These are phyloP conservation scores for Boletellus ananiceps DNA, from an alignment of 768 basidiomycete species.

Conservation along the genomic window DNA sequence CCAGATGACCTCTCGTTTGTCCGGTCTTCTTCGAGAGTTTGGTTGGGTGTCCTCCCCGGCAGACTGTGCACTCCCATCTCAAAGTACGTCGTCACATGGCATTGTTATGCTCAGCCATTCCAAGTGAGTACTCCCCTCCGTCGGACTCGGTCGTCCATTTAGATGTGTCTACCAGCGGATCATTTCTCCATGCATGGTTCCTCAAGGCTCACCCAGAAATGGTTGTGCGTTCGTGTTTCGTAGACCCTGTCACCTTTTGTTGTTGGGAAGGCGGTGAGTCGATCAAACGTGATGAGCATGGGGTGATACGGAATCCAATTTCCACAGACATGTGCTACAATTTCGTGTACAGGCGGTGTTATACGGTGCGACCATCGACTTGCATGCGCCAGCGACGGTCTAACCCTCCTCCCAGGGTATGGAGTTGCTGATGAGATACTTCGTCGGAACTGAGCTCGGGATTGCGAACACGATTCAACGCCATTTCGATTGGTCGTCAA, in stretches of 20 bases:
- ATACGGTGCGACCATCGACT: constrained; percentile 41
- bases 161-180: constrained; percentile 46
- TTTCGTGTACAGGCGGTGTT: constrained; percentile 73
- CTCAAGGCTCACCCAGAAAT: constrained; percentile 72
- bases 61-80: constrained; percentile 4
- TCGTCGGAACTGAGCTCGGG: constrained; percentile 83
- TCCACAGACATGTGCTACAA: constrained; percentile 80
- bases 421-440: constrained; percentile 81
- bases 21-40: constrained; percentile 51
- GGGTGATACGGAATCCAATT: neutral
- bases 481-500: constrained; percentile 82
- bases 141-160: neutral
- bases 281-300: neutral
- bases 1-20: constrained; percentile 55
- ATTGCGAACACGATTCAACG: constrained; percentile 80
- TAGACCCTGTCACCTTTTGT: constrained; percentile 88
- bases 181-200: constrained; percentile 86
- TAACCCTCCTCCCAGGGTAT: constrained; percentile 47
- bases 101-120: constrained; percentile 84
- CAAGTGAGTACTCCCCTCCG: constrained; percentile 49
- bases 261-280: constrained; percentile 87
- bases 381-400: constrained; percentile 1
- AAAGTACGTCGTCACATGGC: constrained; percentile 36
- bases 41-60: constrained; percentile 52
- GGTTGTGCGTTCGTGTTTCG: constrained; percentile 74